Evolutionary conservation across 2,329 filamentous ascomycete species (phyloP).

Genomic region (Zasmidium cellare): DNA sequence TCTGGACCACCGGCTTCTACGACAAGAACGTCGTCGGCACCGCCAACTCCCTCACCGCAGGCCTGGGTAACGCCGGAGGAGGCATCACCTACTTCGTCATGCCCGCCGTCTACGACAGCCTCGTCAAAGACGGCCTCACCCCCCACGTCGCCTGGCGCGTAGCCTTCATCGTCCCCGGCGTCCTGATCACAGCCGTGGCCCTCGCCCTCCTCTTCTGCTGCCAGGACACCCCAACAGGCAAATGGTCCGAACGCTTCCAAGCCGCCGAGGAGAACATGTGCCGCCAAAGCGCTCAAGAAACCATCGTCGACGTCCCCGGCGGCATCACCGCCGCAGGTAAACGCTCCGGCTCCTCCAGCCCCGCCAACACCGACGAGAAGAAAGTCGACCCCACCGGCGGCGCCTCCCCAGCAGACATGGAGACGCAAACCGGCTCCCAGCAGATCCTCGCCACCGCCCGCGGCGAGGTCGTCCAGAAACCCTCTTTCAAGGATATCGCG

Average conservation of each 20-base stretch:
- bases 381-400: constrained; percentile 40
- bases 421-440: constrained; percentile 48
- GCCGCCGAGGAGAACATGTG: constrained; percentile 57
- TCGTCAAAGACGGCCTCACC: constrained; percentile 18
- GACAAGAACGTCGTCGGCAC: constrained; percentile 90
- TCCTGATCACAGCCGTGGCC: constrained; percentile 18
- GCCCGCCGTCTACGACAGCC: constrained; percentile 70
- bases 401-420: constrained; percentile 32
- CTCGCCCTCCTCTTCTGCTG: constrained; percentile 38
- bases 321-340: constrained; percentile 46
- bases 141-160: constrained; percentile 77
- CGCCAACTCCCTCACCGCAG: constrained; percentile 80
- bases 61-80: constrained; percentile 83
- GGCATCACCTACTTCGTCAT: constrained; percentile 93
- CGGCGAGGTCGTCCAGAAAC: constrained; percentile 63
- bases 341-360: constrained; percentile 31
- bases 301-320: constrained; percentile 54
- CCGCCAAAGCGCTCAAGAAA: constrained; percentile 43
- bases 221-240: constrained; percentile 78
- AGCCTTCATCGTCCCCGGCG: constrained; percentile 74
- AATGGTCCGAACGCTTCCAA: constrained; percentile 70
- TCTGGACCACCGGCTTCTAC: constrained; percentile 91
- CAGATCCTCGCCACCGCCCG: constrained; percentile 58
- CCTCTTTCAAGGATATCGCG: constrained; percentile 60
- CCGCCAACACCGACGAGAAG: constrained; percentile 31